A percentile compares a stretch with the other conserved stretches of the same genome.
Conservation (phyloP, 1,284 basidiomycete species). For the Ganoderma meredithae region DNA sequence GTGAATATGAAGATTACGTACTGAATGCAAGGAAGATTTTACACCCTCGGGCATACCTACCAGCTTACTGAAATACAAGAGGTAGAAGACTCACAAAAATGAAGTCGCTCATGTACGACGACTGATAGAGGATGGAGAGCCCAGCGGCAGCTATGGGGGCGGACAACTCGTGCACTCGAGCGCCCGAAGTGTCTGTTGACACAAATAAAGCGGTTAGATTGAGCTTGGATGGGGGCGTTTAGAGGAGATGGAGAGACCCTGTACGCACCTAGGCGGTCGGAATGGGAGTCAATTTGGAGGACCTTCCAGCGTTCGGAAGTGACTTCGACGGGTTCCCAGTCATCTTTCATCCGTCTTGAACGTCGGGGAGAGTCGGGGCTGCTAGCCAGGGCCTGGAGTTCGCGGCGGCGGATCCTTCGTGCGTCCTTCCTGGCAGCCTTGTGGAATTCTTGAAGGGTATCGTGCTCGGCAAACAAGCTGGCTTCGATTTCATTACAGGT, state of each 20-base stretch:
- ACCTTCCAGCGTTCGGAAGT: conserved; percentile 77
- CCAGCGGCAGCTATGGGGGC: conserved; percentile 81
- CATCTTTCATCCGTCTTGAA: conserved; percentile 19
- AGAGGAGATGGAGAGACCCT: conserved; percentile 1
- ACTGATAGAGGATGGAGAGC: conserved; percentile 87
- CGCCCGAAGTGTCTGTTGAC: conserved; percentile 67
- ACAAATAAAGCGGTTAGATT: background rate
- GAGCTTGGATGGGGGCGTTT: conserved; percentile 11
- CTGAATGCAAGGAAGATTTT: background rate
- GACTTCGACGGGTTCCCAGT: conserved; percentile 65
- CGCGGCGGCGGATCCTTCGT: conserved; percentile 43
- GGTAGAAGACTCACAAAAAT: conserved; percentile 67
- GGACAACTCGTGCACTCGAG: conserved; percentile 81
- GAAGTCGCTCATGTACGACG: conserved; percentile 86
- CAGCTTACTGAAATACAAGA: background rate
- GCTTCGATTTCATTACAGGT: conserved; percentile 81
- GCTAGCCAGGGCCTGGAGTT: conserved; percentile 18
- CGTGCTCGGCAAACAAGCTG: conserved; percentile 72
- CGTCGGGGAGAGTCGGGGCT: conserved; percentile 20
- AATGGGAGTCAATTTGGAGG: conserved; percentile 80
- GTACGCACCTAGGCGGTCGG: conserved; percentile 63
- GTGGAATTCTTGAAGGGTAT: conserved; percentile 65
- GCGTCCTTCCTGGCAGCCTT: conserved; percentile 66
- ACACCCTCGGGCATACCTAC: background rate
- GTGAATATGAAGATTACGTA: background rate